Conservation (phyloP, 345 rosid genomes). For the Euphorbia pulcherrima region DNA sequence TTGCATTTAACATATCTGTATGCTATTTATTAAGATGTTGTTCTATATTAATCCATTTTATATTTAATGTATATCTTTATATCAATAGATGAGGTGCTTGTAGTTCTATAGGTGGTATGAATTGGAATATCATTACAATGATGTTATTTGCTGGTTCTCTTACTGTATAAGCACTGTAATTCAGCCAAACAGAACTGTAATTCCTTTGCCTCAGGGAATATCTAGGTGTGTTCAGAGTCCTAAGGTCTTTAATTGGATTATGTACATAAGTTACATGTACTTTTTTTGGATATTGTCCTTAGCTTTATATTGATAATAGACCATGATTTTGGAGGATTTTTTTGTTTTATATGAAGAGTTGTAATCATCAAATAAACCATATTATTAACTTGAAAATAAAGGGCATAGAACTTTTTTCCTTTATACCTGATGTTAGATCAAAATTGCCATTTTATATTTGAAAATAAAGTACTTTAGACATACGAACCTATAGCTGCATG, state of each 20-base stretch:
- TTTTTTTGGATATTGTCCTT: slow-evolving; percentile 34
- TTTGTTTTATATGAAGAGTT: slow-evolving; percentile 15
- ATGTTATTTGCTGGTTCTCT: too few relatives aligned
- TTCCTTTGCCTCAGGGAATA: slow-evolving; percentile 93
- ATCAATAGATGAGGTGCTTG: too few relatives aligned
- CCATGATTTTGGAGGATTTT: slow-evolving; percentile 2
- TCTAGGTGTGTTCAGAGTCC: slow-evolving; percentile 98
- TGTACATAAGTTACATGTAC: slow-evolving; percentile 52
- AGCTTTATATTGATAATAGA: slow-evolving; percentile 11
- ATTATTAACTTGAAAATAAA: slow-evolving; percentile 15
- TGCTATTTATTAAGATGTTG: too few relatives aligned
- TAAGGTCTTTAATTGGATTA: slow-evolving; percentile 61
- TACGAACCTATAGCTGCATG: too few relatives aligned
- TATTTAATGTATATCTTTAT: too few relatives aligned
- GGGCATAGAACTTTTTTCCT: slow-evolving; percentile 1
- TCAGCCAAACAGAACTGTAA: slow-evolving; percentile 60
- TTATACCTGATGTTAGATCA: background rate
- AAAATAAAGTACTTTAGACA: slow-evolving; percentile 1
- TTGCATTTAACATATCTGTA: too few relatives aligned
- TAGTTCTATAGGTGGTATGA: too few relatives aligned
- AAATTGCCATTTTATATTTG: background rate
- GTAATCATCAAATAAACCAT: slow-evolving; percentile 10
- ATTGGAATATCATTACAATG: too few relatives aligned
- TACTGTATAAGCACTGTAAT: too few relatives aligned
- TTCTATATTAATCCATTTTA: too few relatives aligned